Conservation (phyloP, 2,329 filamentous ascomycete genomes). For the Drechslerella dactyloides region DNA sequence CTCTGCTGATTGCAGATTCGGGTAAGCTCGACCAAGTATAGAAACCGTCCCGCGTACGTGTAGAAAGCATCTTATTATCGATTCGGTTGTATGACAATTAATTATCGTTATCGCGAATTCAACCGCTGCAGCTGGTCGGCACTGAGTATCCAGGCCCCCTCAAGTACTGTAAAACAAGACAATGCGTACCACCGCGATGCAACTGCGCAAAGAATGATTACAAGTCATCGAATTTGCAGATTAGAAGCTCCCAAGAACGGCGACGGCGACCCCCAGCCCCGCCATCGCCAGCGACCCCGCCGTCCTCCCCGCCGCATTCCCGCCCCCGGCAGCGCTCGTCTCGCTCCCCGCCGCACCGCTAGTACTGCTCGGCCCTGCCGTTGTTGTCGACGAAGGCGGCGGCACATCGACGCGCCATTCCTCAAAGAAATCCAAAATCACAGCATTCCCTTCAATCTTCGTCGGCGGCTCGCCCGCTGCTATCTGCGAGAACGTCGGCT, state of each 20-base stretch:
- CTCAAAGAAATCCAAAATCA: constrained; percentile 62
- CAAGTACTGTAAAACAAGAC: too few species aligned
- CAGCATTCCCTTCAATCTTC: constrained; percentile 60
- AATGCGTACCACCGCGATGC: too few species aligned
- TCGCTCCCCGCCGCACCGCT: neutral
- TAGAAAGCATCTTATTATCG: too few species aligned
- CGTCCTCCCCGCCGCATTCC: constrained; percentile 33
- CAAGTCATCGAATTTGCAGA: too few species aligned
- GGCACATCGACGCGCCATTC: constrained; percentile 43
- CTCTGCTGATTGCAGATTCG: too few species aligned
- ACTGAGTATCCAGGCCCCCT: too few species aligned
- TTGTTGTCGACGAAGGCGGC: constrained; percentile 15
- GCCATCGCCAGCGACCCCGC: constrained; percentile 14
- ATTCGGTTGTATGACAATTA: too few species aligned
- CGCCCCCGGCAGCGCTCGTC: constrained; percentile 24
- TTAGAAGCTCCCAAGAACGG: constrained; percentile 1
- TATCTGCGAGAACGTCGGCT: constrained; percentile 61
- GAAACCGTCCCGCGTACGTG: too few species aligned
- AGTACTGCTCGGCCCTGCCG: constrained; percentile 7
- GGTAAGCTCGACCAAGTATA: too few species aligned
- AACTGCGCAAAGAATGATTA: too few species aligned
- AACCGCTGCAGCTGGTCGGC: too few species aligned
- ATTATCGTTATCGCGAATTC: too few species aligned
- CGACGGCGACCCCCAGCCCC: constrained; percentile 3
- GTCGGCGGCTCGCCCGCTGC: constrained; percentile 59